Evolutionary conservation across 1,284 basidiomycete species (phyloP), one percentile per base, ranked within the genome.

Genomic region (Ceratobasidium theobromae): DNA sequence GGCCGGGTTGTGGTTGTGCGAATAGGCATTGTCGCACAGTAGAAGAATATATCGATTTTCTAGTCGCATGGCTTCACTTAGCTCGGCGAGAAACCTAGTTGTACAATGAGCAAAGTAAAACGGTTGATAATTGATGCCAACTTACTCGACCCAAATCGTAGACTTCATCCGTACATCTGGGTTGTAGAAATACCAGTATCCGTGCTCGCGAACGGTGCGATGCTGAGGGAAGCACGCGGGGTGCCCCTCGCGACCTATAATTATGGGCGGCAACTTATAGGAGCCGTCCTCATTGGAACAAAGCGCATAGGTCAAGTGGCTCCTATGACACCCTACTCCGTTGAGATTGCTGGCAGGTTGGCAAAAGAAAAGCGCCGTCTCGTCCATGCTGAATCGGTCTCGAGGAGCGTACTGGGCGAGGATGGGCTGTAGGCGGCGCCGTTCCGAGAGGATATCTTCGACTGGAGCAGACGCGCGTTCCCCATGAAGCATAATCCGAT

Each of bases 371-470:
- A 77, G 62, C 0, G 75, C 75, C 4, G 76, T 76, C 66, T 78
- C 74, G 71, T 78, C 77, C 72, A 77, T 73, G 57, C 77, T 78
- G 46, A 74, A 76, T 27, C 75, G 75, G 53, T 78, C 72, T 23
- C 69, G 52, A 30, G 71, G 65, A 4, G 67, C 9, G 75, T 66
- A 66, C n/a, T 8, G 1, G 9, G 32, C 38, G 1, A 58, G 25
- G 9, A 60, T 51, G 4, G 46, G 27, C n/a, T n/a, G n/a, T n/a
- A n/a, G n/a, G n/a, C n/a, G n/a, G n/a, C n/a, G n/a, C n/a, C n/a
- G n/a, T n/a, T n/a, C n/a, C n/a, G n/a, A n/a, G n/a, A n/a, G n/a
- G n/a, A n/a, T n/a, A n/a, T n/a, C n/a, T n/a, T n/a, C n/a, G n/a
- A n/a, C n/a, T n/a, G n/a, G n/a, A n/a, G n/a, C n/a, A n/a, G n/a